Base-by-base conservation (phyloP, 768 basidiomycete species). In the Peribolospora kevripleyi region DNA sequence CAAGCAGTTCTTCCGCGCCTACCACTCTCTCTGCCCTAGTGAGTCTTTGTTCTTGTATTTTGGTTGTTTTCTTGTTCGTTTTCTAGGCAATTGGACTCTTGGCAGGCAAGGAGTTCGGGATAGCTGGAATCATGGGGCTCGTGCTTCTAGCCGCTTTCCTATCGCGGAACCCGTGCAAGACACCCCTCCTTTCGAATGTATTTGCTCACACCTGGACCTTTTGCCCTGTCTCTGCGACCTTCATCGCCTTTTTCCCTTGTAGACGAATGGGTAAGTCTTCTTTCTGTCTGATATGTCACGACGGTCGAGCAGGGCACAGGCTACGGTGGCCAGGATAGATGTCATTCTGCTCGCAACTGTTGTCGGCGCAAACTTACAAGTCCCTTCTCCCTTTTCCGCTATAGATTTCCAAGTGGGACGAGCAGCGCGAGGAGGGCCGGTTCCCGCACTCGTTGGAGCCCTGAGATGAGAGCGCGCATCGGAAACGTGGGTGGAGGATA, bases 1-100 rank as follows among this genome's bases (percentile, higher is more conserved):
- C 81, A 87, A 87, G 73, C 90, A 64, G 63, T 98, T 98, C 79
- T 84, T 82, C 73, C 77, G 79, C 68, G 84, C 84, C 39, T 98
- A 87, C 75, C 76, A 86, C 73, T 87, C 90, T 46, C 78, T 97
- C 57, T 98, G 93, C 72, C 93, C 93, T 60, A 95, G 93, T 95
- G 63, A 68, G 87, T 80, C 46, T 52, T 41, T 59, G 51, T 51
- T 46, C 36, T 42, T 1, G 36, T n/a, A 50, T 9, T 3, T 3
- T n/a, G 6, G 41, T 40, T 43, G 46, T 41, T 39, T 46, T 36
- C 54, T 8, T 9, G 25, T 14, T 50, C n/a, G 2, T 36, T 36
- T 39, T 38, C 13, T 25, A 25, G 25, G 25, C 25, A 25, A 25
- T 25, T 25, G 25, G 25, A 25, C 25, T 25, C 25, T 25, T 25